Evolutionary conservation across 768 basidiomycete species (phyloP), one percentile per base, ranked within the genome.

Genomic region (Auricularia sp.): DNA sequence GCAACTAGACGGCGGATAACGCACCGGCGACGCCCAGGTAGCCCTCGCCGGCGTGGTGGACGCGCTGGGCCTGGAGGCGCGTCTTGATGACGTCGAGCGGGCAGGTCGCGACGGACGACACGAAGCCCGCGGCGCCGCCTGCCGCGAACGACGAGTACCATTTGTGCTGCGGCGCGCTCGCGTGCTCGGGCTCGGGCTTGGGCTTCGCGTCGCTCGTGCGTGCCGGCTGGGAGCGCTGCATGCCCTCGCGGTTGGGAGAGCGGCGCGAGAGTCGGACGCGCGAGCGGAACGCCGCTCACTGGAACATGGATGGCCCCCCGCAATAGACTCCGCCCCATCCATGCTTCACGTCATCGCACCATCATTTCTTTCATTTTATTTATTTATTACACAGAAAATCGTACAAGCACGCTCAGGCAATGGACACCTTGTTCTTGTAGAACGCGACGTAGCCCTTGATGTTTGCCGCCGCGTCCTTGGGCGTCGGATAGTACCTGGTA

Each of bases 51-150:
- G 90, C 89, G 39, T 79, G 81, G 33, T 87, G 75, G 18, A 81
- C 80, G 60, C 86, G 83, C 74, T 97, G 94, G n/a, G 97, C 97
- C 77, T 99, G 97, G 61, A 99, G 76, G 69, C 92, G 91, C 3
- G 97, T 99, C 81, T 98, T 99, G 76, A 99, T 82, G 64, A 99
- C 96, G 75, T 99, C 97, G 61, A 99, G 81, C 11, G 97, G 97
- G 75, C 97, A 99, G 6, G 96, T 98, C 64, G 92, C 91, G 67
- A 98, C 80, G 75, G 89, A 91, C 61, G 93, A 90, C 68, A 93
- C 87, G 67, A 99, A 80, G 65, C 97, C 97, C 63, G 96, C 93
- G 36, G 93, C 93, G 43, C 96, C 96, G 64, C 97, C 97, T 72
- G 97, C 93, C 36, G 78, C 7, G 56, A 59, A 29, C 23, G 56